Evolutionary conservation across 345 rosid genomes (phyloP).

Genomic region (Acer yangbiense): DNA sequence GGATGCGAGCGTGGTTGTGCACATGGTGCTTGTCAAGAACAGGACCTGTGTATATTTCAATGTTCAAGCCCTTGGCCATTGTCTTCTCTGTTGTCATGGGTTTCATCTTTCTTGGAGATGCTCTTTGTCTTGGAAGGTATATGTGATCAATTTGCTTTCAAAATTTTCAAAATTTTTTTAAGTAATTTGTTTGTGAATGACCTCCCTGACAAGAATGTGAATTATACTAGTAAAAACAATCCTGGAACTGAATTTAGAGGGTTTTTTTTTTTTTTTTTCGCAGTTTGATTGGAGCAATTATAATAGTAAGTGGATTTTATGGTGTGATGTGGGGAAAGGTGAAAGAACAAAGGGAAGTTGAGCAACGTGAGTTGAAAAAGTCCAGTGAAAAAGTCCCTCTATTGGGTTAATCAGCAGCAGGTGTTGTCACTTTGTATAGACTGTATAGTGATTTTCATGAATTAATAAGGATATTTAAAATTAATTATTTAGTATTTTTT

Average conservation of each 20-base stretch:
- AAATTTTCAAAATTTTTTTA: too few relatives aligned
- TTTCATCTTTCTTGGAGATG: constrained; percentile 23
- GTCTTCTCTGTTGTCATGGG: constrained; percentile 23
- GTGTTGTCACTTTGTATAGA: too few relatives aligned
- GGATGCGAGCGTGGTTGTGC: background rate
- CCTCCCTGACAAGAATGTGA: too few relatives aligned
- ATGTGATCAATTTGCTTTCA: too few relatives aligned
- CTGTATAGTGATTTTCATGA: background rate
- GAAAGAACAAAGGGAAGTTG: background rate
- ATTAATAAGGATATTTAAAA: background rate
- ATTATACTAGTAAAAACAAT: too few relatives aligned
- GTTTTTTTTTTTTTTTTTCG: background rate
- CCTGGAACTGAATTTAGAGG: too few relatives aligned
- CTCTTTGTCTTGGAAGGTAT: constrained; percentile 32
- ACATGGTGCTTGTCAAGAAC: constrained; percentile 28
- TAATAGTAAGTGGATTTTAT: constrained; percentile 23
- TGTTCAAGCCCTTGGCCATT: constrained; percentile 37
- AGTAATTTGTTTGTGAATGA: too few relatives aligned
- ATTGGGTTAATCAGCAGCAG: background rate
- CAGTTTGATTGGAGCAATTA: constrained; percentile 26
- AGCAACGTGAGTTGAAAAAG: background rate
- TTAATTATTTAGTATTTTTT: too few relatives aligned
- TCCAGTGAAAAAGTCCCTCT: constrained; percentile 13
- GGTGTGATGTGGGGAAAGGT: constrained; percentile 22
- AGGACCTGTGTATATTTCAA: constrained; percentile 35